Conservation (phyloP, 176 grass and related monocot genomes). For the Pontederia crassipes region DNA sequence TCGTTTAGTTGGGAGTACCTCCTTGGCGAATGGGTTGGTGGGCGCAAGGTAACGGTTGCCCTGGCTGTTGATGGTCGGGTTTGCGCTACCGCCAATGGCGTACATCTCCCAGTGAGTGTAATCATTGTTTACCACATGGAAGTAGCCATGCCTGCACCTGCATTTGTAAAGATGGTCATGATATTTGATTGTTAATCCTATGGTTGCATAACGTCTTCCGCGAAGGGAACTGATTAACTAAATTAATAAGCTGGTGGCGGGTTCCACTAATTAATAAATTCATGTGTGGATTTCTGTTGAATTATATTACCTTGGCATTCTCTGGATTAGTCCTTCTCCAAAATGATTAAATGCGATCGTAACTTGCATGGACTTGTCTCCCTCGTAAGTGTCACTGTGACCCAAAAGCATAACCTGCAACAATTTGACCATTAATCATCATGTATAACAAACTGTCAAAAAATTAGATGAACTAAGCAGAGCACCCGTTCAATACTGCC, state of each 20-base stretch:
- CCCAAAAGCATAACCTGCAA: constrained; percentile 11
- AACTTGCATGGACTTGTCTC: constrained; percentile 6
- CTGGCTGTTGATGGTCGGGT: constrained; percentile 41
- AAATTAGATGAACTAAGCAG: background rate
- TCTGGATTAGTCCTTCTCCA: constrained; percentile 14
- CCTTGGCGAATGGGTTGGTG: constrained; percentile 24
- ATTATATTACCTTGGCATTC: constrained; percentile 16
- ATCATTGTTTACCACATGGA: constrained; percentile 42
- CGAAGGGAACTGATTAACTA: too few species aligned
- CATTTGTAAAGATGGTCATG: background rate
- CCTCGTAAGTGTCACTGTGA: constrained; percentile 6
- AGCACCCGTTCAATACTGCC: too few species aligned
- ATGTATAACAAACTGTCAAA: background rate
- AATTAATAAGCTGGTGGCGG: too few species aligned
- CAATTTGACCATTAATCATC: background rate
- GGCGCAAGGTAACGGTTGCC: constrained; percentile 40
- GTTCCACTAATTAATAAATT: too few species aligned
- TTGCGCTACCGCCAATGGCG: constrained; percentile 34
- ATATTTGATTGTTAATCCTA: background rate
- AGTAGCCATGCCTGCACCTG: constrained; percentile 40
- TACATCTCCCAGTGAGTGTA: constrained; percentile 48
- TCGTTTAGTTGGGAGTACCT: constrained; percentile 11
- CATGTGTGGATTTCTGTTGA: background rate
- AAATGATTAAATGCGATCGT: constrained; percentile 22
- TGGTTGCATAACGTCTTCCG: too few species aligned